phyloP scores from a whole-genome alignment of 2,329 filamentous ascomycete genomes.

The Ophidiomyces ophidiicola region DNA sequence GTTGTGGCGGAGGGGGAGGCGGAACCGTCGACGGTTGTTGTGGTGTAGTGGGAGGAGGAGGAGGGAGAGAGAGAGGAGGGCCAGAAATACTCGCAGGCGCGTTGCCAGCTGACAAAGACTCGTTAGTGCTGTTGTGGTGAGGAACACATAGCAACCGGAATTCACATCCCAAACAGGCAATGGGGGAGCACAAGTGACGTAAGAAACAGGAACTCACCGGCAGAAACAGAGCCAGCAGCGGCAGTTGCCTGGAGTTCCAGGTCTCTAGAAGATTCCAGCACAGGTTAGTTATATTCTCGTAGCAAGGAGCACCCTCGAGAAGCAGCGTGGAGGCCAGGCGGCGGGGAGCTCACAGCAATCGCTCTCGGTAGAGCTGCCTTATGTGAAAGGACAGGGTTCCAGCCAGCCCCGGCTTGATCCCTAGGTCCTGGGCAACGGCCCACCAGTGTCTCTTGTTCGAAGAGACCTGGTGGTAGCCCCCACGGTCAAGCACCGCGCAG shows the following conservation, averaged over 20 bases:
- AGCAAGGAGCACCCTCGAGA: not conserved
- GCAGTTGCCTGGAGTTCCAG: not conserved
- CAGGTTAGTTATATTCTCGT: not conserved
- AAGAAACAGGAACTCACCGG: constrained; percentile 1
- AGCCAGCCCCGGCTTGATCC: constrained; percentile 5
- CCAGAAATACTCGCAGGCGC: not conserved
- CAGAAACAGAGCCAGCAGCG: not conserved
- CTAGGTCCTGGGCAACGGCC: not conserved
- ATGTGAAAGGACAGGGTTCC: constrained; percentile 13
- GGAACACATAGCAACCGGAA: constrained; percentile 1
- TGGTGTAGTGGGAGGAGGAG: not conserved
- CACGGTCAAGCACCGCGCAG: constrained; percentile 5
- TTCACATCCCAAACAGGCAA: constrained; percentile 1
- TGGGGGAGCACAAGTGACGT: not conserved
- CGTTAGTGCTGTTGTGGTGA: constrained; percentile 5
- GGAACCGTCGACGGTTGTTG: not conserved
- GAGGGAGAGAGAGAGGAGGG: not conserved
- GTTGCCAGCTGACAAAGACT: constrained; percentile 5
- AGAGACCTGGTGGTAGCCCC: constrained; percentile 12
- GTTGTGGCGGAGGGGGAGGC: not conserved
- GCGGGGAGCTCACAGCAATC: constrained; percentile 13
- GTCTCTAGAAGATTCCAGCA: not conserved
- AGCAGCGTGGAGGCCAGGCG: not conserved
- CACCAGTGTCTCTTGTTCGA: constrained; percentile 14
- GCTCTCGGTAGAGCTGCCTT: constrained; percentile 11